Percentiles rank a stretch among this genome's conserved stretches.
phyloP scores from a whole-genome alignment of 78 protist genomes.

The slime mould (Dictyostelium discoideum) region DNA sequence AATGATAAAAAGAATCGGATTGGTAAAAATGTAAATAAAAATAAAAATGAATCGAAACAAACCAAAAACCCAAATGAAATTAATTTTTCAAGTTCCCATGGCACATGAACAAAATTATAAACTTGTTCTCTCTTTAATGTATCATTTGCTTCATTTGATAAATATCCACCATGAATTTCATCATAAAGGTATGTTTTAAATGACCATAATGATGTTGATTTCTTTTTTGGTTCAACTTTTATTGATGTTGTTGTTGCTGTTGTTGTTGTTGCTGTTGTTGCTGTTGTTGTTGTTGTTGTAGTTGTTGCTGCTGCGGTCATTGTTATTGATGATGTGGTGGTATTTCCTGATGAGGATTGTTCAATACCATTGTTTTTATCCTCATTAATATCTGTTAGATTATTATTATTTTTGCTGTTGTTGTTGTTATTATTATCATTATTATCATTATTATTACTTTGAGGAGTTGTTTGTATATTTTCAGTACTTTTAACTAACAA shows the following conservation, averaged over 20 bases:
- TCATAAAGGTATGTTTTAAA: slow-evolving; percentile 74
- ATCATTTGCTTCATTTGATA: slow-evolving; percentile 48
- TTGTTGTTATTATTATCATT: neutral
- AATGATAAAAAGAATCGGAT: slow-evolving; percentile 54
- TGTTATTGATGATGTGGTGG: neutral
- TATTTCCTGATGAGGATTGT: neutral
- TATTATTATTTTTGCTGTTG: neutral
- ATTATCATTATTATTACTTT: neutral
- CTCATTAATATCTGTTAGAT: neutral
- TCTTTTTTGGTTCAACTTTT: neutral
- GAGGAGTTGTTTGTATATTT: neutral
- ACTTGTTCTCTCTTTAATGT: slow-evolving; percentile 75
- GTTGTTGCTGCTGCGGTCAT: neutral
- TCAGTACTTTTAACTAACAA: neutral
- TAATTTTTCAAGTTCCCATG: slow-evolving; percentile 79
- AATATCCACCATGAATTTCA: slow-evolving; percentile 78
- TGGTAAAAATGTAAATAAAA: slow-evolving; percentile 77
- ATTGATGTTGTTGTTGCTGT: neutral
- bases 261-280: slow-evolving; percentile 13
- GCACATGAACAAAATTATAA: slow-evolving; percentile 84
- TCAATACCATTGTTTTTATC: neutral
- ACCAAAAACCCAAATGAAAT: slow-evolving; percentile 66
- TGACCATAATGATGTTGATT: slow-evolving; percentile 44
- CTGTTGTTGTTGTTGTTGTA: neutral
- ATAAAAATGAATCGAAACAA: slow-evolving; percentile 74